These are phyloP conservation scores for Funneliformis caledonium DNA, from an alignment of 371 early-diverging fungal genomes.

Conservation along the genomic window DNA sequence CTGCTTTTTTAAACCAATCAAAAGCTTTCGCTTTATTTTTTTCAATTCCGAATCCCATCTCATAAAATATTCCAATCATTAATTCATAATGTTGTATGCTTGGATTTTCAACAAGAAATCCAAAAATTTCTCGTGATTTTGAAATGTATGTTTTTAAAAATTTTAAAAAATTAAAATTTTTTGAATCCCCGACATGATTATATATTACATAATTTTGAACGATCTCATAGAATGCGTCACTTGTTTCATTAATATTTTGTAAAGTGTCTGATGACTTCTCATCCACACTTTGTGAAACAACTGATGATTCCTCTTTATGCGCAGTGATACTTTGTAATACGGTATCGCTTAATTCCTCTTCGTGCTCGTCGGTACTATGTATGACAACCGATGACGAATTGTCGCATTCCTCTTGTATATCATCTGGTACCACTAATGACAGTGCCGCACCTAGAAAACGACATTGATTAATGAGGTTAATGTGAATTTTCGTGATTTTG, in stretches of 20 bases:
- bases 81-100: not conserved
- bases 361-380: too few relatives aligned
- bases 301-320: too few relatives aligned
- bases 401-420: too few relatives aligned
- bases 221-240: not conserved
- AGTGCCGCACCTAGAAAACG: not conserved
- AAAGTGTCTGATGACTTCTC: not conserved
- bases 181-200: not conserved
- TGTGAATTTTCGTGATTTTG: not conserved
- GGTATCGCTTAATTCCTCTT: too few relatives aligned
- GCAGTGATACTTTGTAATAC: too few relatives aligned
- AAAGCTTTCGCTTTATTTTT: conserved; percentile 52
- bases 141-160: not conserved
- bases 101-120: not conserved
- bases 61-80: conserved; percentile 61
- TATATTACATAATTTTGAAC: not conserved
- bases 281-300: too few relatives aligned
- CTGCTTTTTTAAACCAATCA: conserved; percentile 46
- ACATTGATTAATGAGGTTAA: not conserved
- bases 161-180: not conserved
- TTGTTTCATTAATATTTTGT: not conserved
- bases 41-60: conserved; percentile 58
- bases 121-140: not conserved
- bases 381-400: too few relatives aligned
- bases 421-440: not conserved